Conservation (phyloP, 2,329 filamentous ascomycete genomes). For the Ophiostoma sp. region DNA sequence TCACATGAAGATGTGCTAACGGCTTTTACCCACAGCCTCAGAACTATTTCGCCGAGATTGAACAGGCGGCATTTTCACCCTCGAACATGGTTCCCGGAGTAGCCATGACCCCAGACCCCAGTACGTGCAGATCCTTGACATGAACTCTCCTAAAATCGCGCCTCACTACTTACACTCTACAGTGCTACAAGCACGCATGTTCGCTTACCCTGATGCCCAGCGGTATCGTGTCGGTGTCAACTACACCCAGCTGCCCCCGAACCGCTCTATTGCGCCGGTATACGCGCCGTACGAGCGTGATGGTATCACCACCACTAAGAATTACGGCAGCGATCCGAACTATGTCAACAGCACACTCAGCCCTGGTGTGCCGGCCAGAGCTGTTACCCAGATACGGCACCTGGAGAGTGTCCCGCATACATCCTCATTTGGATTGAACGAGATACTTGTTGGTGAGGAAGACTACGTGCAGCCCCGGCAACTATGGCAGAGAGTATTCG, state of each 20-base stretch:
- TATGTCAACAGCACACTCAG: no score
- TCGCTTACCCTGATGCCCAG: constrained; percentile 63
- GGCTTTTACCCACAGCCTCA: constrained; percentile 32
- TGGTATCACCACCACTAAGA: constrained; percentile 67
- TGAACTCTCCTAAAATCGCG: no score
- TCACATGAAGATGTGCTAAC: no score
- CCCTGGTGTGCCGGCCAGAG: no score
- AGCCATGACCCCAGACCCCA: constrained; percentile 60
- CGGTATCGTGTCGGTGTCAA: constrained; percentile 64
- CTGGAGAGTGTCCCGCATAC: no score
- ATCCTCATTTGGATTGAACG: no score
- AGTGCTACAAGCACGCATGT: constrained; percentile 60
- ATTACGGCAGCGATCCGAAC: constrained; percentile 61
- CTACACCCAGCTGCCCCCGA: constrained; percentile 65
- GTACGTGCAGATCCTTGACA: background rate
- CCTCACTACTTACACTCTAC: constrained; percentile 11
- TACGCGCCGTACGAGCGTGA: constrained; percentile 70
- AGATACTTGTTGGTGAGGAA: no score
- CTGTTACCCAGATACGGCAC: no score
- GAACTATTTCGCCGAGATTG: constrained; percentile 70
- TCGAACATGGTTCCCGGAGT: constrained; percentile 64
- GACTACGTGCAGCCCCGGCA: no score
- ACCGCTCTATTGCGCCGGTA: constrained; percentile 55
- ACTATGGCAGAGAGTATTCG: no score
- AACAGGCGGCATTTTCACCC: constrained; percentile 67